Percentiles rank a stretch among this genome's conserved stretches.
These are phyloP conservation scores for Gossypium turneri DNA, from an alignment of 345 rosid genomes.

Conservation along the genomic window DNA sequence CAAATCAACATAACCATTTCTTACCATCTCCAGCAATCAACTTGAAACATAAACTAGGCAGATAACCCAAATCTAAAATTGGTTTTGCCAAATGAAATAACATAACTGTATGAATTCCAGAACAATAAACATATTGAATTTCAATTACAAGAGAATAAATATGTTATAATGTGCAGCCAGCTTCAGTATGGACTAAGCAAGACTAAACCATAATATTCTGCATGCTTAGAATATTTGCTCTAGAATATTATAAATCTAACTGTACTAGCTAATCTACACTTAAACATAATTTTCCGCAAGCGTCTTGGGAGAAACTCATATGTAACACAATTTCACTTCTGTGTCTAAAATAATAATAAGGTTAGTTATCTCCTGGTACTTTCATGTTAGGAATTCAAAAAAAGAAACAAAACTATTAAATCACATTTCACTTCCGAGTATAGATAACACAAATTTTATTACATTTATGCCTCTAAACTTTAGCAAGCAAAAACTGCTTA, in stretches of 20 bases:
- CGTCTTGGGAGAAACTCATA: not conserved
- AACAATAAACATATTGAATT: not conserved
- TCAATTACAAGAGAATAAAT: not conserved
- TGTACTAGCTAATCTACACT: not conserved
- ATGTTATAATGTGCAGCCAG: not conserved
- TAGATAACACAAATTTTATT: no score
- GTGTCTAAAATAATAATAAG: no score
- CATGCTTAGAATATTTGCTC: not conserved
- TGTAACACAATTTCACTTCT: no score
- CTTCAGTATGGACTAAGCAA: not conserved
- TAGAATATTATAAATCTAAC: no score
- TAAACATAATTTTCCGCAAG: not conserved
- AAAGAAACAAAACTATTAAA: no score
- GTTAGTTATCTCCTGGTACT: no score
- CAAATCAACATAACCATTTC: slow-evolving; percentile 15
- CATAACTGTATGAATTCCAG: not conserved
- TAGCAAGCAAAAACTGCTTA: no score
- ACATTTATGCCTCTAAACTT: no score
- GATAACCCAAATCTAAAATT: slow-evolving; percentile 8
- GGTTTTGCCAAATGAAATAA: not conserved
- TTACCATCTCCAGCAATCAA: slow-evolving; percentile 10
- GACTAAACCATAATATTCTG: not conserved
- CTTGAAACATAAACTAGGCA: slow-evolving; percentile 14
- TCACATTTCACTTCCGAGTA: no score
- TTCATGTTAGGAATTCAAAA: no score